phyloP scores from a whole-genome alignment of 495 filamentous ascomycete genomes.

The Penicilliopsis zonata region DNA sequence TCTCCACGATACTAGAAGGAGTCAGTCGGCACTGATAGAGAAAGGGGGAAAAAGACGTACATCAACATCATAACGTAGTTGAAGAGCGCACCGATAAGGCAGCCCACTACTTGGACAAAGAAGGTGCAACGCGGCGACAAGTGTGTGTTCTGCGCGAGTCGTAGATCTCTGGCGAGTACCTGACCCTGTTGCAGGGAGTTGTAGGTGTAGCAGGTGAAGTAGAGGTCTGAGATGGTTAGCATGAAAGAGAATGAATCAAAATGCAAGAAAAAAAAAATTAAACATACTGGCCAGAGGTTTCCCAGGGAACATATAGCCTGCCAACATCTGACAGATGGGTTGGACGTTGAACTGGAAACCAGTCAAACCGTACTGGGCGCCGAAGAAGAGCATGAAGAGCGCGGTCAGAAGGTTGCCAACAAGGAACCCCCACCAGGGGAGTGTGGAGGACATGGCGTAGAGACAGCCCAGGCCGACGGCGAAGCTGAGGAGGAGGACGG shows the following conservation, averaged over 20 bases:
- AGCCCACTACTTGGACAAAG: conserved; percentile 19
- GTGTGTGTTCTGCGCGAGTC: conserved; percentile 23
- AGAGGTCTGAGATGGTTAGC: conserved; percentile 5
- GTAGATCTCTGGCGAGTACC: conserved; percentile 23
- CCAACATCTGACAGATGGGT: conserved; percentile 25
- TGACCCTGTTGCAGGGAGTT: conserved; percentile 17
- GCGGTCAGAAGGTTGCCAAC: conserved; percentile 24
- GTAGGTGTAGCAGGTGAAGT: conserved; percentile 20
- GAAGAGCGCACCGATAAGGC: conserved; percentile 23
- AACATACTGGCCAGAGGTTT: conserved; percentile 14
- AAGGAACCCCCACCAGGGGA: conserved; percentile 40
- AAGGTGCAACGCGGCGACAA: conserved; percentile 22
- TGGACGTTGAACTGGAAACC: conserved; percentile 21
- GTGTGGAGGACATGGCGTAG: conserved; percentile 28
- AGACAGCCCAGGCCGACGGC: conserved; percentile 29
- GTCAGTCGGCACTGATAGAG: not conserved
- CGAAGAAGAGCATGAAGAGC: conserved; percentile 20
- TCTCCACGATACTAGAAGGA: conserved; percentile 11
- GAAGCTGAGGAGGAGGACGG: conserved; percentile 25
- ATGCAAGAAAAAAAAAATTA: not conserved
- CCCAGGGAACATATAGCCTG: conserved; percentile 23
- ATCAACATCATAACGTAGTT: conserved; percentile 26
- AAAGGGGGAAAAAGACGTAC: not conserved
- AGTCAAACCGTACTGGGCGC: conserved; percentile 24
- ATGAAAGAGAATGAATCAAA: not conserved